Conservation (phyloP, 305 asterid genomes). For the Solanum hybrid region DNA sequence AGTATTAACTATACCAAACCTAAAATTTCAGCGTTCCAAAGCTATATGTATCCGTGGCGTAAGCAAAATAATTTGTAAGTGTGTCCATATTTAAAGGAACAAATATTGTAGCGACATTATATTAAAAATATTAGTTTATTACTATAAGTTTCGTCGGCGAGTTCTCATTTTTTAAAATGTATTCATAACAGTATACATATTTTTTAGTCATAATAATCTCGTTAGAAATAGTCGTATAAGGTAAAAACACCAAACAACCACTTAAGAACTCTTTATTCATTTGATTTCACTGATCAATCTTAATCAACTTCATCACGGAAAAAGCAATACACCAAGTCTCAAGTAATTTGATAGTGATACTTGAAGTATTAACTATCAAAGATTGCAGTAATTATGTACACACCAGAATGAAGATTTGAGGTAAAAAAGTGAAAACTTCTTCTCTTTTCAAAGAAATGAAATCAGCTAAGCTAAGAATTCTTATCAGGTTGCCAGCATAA, state of each 20-base stretch:
- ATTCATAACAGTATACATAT: neutral
- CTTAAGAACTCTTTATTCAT: neutral
- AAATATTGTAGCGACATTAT: neutral
- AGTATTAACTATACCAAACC: neutral
- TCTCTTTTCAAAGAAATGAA: neutral
- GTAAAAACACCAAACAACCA: neutral
- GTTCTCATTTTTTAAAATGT: neutral
- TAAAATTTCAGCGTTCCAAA: constrained; percentile 18
- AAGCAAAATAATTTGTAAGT: neutral
- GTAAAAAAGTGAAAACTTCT: neutral
- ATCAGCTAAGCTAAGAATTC: neutral
- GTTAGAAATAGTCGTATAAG: neutral
- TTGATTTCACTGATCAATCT: neutral
- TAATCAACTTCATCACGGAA: neutral
- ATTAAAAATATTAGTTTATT: neutral
- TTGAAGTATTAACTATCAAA: neutral
- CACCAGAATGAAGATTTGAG: neutral
- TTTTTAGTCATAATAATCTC: neutral
- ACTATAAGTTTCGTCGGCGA: neutral
- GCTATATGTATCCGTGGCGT: neutral
- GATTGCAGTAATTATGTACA: neutral
- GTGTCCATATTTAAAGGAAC: neutral
- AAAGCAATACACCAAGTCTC: neutral
- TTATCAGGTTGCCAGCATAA: neutral
- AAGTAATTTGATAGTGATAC: neutral